A percentile compares a stretch with the other conserved stretches of the same genome.
Conservation (phyloP, 2,329 filamentous ascomycete species). For the Pseudocercospora musae region DNA sequence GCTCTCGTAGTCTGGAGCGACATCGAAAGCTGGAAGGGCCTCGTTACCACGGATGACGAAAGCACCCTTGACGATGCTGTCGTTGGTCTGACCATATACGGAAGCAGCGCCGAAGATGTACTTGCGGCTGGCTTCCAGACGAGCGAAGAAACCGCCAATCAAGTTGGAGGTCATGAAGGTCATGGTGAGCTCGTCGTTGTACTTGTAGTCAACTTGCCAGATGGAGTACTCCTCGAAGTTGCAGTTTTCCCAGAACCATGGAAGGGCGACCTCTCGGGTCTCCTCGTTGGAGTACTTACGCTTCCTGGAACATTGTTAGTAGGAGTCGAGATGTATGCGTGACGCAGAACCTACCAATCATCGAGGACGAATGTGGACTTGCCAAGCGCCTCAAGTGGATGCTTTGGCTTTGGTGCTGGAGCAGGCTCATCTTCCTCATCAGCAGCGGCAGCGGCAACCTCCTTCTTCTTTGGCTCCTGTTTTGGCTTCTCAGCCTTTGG, state of each 20-base stretch:
- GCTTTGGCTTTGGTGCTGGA: conserved; percentile 84
- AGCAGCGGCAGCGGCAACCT: conserved; percentile 51
- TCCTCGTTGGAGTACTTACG: conserved; percentile 97
- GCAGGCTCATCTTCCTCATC: conserved; percentile 62
- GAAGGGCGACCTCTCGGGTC: conserved; percentile 73
- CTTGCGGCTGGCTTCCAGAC: conserved; percentile 97
- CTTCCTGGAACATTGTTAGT: conserved; percentile 53
- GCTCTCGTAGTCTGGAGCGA: conserved; percentile 95
- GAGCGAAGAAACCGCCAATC: conserved; percentile 94
- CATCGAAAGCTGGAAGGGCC: conserved; percentile 80
- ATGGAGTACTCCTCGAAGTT: conserved; percentile 94
- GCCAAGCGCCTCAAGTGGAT: conserved; percentile 83
- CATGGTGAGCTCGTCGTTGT: conserved; percentile 95
- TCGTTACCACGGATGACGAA: conserved; percentile 95
- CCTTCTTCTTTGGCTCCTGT: conserved; percentile 50
- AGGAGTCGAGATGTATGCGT: background rate
- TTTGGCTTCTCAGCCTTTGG: conserved; percentile 64
- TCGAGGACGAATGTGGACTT: conserved; percentile 80
- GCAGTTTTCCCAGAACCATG: conserved; percentile 98
- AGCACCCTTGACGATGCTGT: conserved; percentile 87
- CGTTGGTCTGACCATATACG: conserved; percentile 84
- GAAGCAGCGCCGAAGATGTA: conserved; percentile 89
- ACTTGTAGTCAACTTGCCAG: conserved; percentile 96
- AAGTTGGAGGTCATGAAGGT: conserved; percentile 99
- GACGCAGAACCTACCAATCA: conserved; percentile 61